Base-by-base conservation (phyloP, 1,284 basidiomycete genomes). In the Pulveroboletus sp. region DNA sequence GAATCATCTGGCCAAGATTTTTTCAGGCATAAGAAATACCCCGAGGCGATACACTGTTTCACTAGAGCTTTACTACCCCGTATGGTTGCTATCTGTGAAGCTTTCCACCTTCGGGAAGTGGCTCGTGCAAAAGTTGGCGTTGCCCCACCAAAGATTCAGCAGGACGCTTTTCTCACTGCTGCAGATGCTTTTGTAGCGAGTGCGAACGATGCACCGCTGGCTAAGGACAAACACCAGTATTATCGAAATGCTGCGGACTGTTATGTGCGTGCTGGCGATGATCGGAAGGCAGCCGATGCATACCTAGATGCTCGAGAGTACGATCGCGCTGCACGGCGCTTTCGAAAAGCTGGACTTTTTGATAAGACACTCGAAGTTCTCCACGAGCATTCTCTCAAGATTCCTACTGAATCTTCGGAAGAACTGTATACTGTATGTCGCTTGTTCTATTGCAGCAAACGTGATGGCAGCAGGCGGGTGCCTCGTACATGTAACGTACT, bases 1-100 rank as follows among this genome's bases (percentile, higher is more conserved):
- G 79, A 74, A 14, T 72, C 69, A 10, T 78, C 75, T 18, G 86
- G 83, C 4, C 70, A 69, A 5, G 70, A 73, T 3, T 66, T 89
- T 7, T 89, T 90, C 65, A 68, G 78, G 8, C 76, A 82, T 40
- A 76, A 79, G 45, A 77, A 76, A 18, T 91, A 83, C 60, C 62
- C 72, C 1, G 81, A 87, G 61, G 86, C 89, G 0, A 82, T 78
- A 69, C 77, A 83, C 51, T 85, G 84, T 57, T 91, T 82, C 56
- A 76, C 81, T 51, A n/a, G n/a, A n/a, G 72, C 73, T n/a, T n/a
- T n/a, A n/a, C n/a, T n/a, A n/a, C n/a, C n/a, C n/a, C n/a, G n/a
- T n/a, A n/a, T n/a, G n/a, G n/a, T n/a, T n/a, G n/a, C n/a, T n/a
- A n/a, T n/a, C n/a, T n/a, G n/a, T n/a, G n/a, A n/a, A n/a, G n/a